Evolutionary conservation across 768 basidiomycete species (phyloP), one percentile per base, ranked within the genome.

Genomic region (Leccinum subgranulosum): DNA sequence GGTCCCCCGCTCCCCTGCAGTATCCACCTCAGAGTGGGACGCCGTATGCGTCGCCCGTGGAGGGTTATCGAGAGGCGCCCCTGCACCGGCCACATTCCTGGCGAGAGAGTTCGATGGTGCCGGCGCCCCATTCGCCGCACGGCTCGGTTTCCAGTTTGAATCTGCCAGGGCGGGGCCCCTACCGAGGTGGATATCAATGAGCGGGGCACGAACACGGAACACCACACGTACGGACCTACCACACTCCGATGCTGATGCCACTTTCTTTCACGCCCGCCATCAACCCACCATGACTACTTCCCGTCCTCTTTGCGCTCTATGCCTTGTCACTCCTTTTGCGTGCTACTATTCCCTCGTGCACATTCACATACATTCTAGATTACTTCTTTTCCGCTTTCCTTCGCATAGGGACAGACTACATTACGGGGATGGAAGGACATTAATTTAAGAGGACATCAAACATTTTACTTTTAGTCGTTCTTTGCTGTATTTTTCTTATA

Each of bases 61-160:
- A 76, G 11, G 77, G 73, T 4, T 76, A 75, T 59, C 75, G 85
- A 48, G 83, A 87, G 63, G 86, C 86, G 6, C 82, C 88, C 1
- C 67, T 84, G 1, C 86, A 89, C 65, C 78, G 88, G 56, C 86
- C 85, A 1, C 71, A 77, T 54, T 65, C 68, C 5, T 60, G 61
- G 25, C 60, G 67, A 21, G 66, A 64, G 9, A 59, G 27, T 36
- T 60, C 59, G 36, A 49, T 49, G n/a, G 10, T 2, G 33, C 14
- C 19, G 7, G 9, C 21, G 3, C 4, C 31, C n/a, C 27, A 49
- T 25, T 49, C 50, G 9, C 50, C 50, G n/a, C 50, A 21, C n/a
- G 33, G n/a, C 7, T 51, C 50, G 3, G 15, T 34, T 15, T 51
- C 50, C 6, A 60, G 27, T 36, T 59, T 58, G 34, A 47, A 72